Evolutionary conservation across 768 basidiomycete species (phyloP), one percentile per base, ranked within the genome.

Genomic region (Cystobasidiopsis lactophilus): DNA sequence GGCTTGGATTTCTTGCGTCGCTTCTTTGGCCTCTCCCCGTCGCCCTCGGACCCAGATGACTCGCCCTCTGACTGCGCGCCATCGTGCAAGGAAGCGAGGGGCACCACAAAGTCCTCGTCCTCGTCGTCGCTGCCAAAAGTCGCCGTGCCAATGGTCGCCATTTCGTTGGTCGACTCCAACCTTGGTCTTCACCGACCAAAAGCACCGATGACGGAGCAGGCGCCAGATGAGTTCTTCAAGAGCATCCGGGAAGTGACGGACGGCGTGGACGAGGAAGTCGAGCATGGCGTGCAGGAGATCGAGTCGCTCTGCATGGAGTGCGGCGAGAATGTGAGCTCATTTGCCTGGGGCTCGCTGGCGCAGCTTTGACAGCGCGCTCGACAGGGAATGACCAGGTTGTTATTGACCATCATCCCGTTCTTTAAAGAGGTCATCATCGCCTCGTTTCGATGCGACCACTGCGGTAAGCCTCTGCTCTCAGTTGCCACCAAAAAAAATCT

Each of bases 221-320:
- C n/a, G n/a, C n/a, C n/a, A n/a, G n/a, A n/a, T n/a, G n/a, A n/a
- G n/a, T n/a, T n/a, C n/a, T n/a, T n/a, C n/a, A n/a, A n/a, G n/a
- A n/a, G n/a, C n/a, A n/a, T n/a, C n/a, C n/a, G n/a, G n/a, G n/a
- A n/a, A n/a, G n/a, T n/a, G n/a, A n/a, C n/a, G n/a, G n/a, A n/a
- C n/a, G n/a, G n/a, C n/a, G n/a, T n/a, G n/a, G n/a, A n/a, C n/a
- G n/a, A n/a, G n/a, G n/a, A n/a, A n/a, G n/a, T n/a, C n/a, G n/a
- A n/a, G n/a, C n/a, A n/a, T n/a, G n/a, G n/a, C n/a, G n/a, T 89
- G 10, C 75, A 88, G 59, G 79, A 85, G 67, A 73, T 96, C 55
- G 82, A 85, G 54, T 88, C 84, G 13, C 69, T 96, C 26, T 96
- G 93, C 69, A 91, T 96, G 85, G 75, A 75, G 65, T 98, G 93